These are phyloP conservation scores for Aspergillus texensis DNA, from an alignment of 2,329 filamentous ascomycete genomes.

Conservation along the genomic window DNA sequence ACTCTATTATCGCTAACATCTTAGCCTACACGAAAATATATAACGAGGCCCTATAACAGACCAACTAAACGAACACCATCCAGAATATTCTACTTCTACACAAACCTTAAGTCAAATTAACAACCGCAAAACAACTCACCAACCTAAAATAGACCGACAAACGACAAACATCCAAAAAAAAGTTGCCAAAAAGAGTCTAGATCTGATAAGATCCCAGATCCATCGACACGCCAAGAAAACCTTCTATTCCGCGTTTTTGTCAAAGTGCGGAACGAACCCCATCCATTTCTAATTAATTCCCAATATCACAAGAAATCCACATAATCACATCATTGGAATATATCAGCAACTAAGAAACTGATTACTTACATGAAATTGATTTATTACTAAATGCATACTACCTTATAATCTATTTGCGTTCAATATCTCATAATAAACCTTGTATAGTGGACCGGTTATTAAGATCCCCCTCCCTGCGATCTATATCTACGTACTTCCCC, in stretches of 20 bases:
- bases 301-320: not conserved
- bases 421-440: not conserved
- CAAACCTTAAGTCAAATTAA: not conserved
- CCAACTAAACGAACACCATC: not conserved
- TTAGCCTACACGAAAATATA: not conserved
- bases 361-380: not conserved
- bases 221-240: not conserved
- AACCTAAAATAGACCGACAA: not conserved
- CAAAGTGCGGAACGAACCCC: not conserved
- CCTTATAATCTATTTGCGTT: not conserved
- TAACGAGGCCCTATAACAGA: not conserved
- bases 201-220: not conserved
- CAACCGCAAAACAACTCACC: not conserved
- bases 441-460: not conserved
- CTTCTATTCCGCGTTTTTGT: not conserved
- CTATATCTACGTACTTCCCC: not conserved
- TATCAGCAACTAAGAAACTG: not conserved
- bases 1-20: not conserved
- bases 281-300: not conserved
- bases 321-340: not conserved
- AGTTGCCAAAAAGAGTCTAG: not conserved
- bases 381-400: not conserved
- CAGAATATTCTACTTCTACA: not conserved
- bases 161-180: not conserved
- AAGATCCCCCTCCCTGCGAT: not conserved